These are phyloP conservation scores for Amesomyces nigricolor DNA, from an alignment of 2,329 filamentous ascomycete species.

Conservation along the genomic window DNA sequence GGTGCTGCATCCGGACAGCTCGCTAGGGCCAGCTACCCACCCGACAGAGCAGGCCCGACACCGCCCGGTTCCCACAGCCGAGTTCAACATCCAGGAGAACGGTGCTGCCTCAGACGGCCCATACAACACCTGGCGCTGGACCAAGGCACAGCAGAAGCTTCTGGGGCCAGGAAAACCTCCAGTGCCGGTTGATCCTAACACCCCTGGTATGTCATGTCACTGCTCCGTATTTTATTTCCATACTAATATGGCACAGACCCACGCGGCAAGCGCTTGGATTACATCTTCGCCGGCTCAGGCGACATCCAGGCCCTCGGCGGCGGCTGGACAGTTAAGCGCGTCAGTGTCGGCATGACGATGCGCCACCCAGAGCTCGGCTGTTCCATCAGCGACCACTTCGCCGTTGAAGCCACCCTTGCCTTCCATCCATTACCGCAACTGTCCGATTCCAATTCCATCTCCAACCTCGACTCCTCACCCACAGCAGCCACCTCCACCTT, in stretches of 20 bases:
- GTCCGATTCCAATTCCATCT: conserved; percentile 15
- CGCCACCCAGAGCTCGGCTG: conserved; percentile 76
- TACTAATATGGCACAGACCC: conserved; percentile 47
- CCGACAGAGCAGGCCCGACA: conserved; percentile 60
- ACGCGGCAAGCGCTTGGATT: conserved; percentile 82
- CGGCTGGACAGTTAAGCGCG: conserved; percentile 64
- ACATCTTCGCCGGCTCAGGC: conserved; percentile 74
- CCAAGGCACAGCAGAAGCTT: conserved; percentile 60
- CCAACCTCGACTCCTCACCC: conserved; percentile 4
- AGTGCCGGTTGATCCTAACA: conserved; percentile 57
- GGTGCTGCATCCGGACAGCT: conserved; percentile 74
- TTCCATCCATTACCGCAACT: conserved; percentile 33
- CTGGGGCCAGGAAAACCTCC: conserved; percentile 59
- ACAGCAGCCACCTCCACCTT: not conserved
- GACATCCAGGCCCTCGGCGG: conserved; percentile 30
- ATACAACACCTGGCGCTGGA: conserved; percentile 93
- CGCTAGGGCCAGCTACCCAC: conserved; percentile 67
- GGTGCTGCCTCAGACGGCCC: conserved; percentile 82
- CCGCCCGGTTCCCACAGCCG: conserved; percentile 65
- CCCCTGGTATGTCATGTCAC: conserved; percentile 27
- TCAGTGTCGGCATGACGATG: conserved; percentile 71
- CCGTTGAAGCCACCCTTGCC: conserved; percentile 71
- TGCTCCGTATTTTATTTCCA: not conserved
- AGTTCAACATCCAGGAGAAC: conserved; percentile 72
- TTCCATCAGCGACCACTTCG: conserved; percentile 92